A percentile compares a stretch with the other conserved stretches of the same genome.
phyloP scores from a whole-genome alignment of 1,139 yeast species.

The Blastobotrys arbuscula region DNA sequence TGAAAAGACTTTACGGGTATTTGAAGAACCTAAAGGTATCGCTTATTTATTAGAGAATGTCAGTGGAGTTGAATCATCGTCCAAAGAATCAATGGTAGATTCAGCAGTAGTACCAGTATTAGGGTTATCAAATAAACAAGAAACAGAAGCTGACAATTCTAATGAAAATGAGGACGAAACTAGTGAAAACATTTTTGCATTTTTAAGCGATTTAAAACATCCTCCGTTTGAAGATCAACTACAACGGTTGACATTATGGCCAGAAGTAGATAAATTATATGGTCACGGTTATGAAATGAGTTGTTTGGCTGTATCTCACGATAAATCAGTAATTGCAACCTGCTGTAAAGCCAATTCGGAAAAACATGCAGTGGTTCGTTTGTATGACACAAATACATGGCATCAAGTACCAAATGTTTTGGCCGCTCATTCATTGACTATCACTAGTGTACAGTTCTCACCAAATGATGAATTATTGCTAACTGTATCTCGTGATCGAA shows the following conservation, averaged over 20 bases:
- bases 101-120: conserved; percentile 89
- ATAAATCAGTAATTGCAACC: conserved; percentile 65
- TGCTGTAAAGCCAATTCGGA: conserved; percentile 87
- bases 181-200: conserved; percentile 18
- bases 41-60: conserved; percentile 54
- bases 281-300: conserved; percentile 97
- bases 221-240: conserved; percentile 89
- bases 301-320: conserved; percentile 66
- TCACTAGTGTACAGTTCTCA: conserved; percentile 76
- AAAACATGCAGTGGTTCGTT: conserved; percentile 78
- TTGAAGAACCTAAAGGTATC: conserved; percentile 82
- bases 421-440: conserved; percentile 74
- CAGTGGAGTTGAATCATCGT: conserved; percentile 40
- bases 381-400: conserved; percentile 65
- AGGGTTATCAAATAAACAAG: conserved; percentile 91
- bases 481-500: conserved; percentile 88
- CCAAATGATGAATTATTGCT: conserved; percentile 61
- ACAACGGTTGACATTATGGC: conserved; percentile 90
- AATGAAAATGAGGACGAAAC: conserved; percentile 30
- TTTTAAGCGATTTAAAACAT: conserved; percentile 38
- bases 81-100: conserved; percentile 47
- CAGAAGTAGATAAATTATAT: conserved; percentile 87
- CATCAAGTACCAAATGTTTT: conserved; percentile 45
- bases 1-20: conserved; percentile 85
- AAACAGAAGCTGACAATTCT: conserved; percentile 41